Base-by-base conservation (phyloP, 352 stramenopile genomes). In the Globisporangium mamillatum region DNA sequence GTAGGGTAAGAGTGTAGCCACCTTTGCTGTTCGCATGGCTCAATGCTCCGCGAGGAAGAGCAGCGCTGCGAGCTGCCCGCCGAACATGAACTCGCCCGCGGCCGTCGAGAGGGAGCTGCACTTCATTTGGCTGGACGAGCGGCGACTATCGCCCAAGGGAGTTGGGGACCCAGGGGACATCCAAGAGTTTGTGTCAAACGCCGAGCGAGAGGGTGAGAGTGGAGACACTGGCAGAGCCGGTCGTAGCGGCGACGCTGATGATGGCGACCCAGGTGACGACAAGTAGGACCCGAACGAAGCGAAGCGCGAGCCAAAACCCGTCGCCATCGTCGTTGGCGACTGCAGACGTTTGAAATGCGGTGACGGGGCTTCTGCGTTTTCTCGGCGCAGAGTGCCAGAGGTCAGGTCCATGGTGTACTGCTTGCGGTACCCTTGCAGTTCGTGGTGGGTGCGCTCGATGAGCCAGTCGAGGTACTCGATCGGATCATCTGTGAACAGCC, bases 381-480 rank as follows among this genome's bases (percentile, higher is more conserved):
- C 70, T 18, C 64, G 67, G 34, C 71, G 71, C 16, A 78, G 36
- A 1, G 57, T 75, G 18, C 64, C 70, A 0, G 69, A 53, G 1
- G 34, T 48, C 54, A 87, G 73, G 20, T 75, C 74, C 41, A 79
- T 62, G 16, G 74, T 79, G 69, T 76, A 78, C 67, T 83, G 71
- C 63, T 75, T 78, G 1, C 78, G 76, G 34, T 77, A 71, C 8
- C 73, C 67, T 52, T 80, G 72, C 22, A 80, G 74, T 55, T 91
- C 80, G 3, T 77, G 52, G 14, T 80, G 67, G 0, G 72, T 75
- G 38, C 76, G 73, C 8, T 81, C 72, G 14, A 91, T 68, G 4
- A 91, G 60, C 4, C 44, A 32, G 8, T 85, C 70, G 8, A 76
- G n/a, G 68, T 87, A 86, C 57, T 84, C 77, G 52, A 82, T 73